Evolutionary conservation across 345 rosid genomes (phyloP), one percentile per base, ranked within the genome.

Genomic region (Brassica nigra): DNA sequence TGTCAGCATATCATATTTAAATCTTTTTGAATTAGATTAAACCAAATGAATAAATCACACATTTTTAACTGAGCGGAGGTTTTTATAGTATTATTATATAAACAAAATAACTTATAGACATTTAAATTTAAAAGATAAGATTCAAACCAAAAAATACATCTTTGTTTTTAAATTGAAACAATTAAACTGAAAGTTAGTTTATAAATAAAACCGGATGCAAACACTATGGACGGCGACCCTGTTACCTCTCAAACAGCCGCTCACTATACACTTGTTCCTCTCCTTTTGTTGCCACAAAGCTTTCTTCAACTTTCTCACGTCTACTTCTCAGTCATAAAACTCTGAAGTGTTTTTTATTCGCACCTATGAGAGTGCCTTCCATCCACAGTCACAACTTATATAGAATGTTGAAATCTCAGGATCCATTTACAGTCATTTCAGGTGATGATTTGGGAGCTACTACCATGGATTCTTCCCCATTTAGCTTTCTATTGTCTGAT

Each of bases 361-460:
- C 76, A 47, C 71, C 76, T 71, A 75, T 64, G 67, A 62, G 76
- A 80, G 76, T 64, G 72, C 68, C 71, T 75, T 70, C 49, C 29
- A 55, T 65, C 71, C 69, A 70, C 79, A 62, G 79, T 76, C 79
- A 37, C 30, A 76, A 55, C 29, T 58, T 64, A 75, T 64, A 75
- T 64, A 70, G 76, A 55, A 23, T 70, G 10, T 63, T 74, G 37
- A 73, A 70, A 71, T 71, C 81, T 88, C 79, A 95, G 28, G 98
- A 90, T 82, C 99, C 99, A 80, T 91, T 93, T 82, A 91, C 95
- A 47, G 97, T 86, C 99, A 93, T 93, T 81, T 93, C 97, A 1
- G 97, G 88, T 29, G 98, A 89, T 39, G 98, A 88, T 57, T 87
- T 89, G 11, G 91, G 90, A 2, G 93, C 85, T 80, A 90, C 82